Evolutionary conservation across 2,329 filamentous ascomycete species (phyloP).

Genomic region (Ceratocystiopsis brevicomis): DNA sequence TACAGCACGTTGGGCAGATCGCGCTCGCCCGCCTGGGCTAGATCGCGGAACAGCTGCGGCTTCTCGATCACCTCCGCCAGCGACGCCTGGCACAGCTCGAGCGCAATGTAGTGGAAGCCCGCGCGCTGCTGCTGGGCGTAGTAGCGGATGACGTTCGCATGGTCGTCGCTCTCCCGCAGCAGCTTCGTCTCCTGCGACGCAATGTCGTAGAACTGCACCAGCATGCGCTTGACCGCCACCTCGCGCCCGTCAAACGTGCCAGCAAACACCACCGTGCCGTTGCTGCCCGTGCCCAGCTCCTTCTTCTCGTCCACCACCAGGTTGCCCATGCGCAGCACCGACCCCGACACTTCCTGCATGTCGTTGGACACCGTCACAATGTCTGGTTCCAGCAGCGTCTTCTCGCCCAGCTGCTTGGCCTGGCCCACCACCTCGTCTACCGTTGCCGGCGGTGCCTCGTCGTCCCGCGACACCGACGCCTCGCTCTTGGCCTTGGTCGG

Average conservation of each 20-base stretch:
- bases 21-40: slow-evolving; percentile 53
- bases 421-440: slow-evolving; percentile 44
- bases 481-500: slow-evolving; percentile 26
- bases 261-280: slow-evolving; percentile 89
- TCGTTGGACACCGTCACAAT: slow-evolving; percentile 37
- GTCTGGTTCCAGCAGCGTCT: slow-evolving; percentile 38
- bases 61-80: slow-evolving; percentile 79
- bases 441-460: slow-evolving; percentile 23
- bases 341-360: slow-evolving; percentile 39
- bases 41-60: slow-evolving; percentile 42
- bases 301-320: slow-evolving; percentile 45
- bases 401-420: slow-evolving; percentile 36
- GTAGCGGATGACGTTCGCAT: slow-evolving; percentile 92
- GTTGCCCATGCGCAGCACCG: slow-evolving; percentile 41
- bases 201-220: slow-evolving; percentile 89
- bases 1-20: slow-evolving; percentile 67
- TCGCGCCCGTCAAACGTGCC: slow-evolving; percentile 87
- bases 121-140: slow-evolving; percentile 78
- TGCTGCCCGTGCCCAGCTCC: slow-evolving; percentile 63
- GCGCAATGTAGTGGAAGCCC: slow-evolving; percentile 86
- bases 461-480: slow-evolving; percentile 28
- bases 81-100: slow-evolving; percentile 87
- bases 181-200: slow-evolving; percentile 85
- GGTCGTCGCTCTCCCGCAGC: slow-evolving; percentile 82
- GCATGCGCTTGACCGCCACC: slow-evolving; percentile 91